Conservation (phyloP, 441 rosid species). For the Brassica hybrid region DNA sequence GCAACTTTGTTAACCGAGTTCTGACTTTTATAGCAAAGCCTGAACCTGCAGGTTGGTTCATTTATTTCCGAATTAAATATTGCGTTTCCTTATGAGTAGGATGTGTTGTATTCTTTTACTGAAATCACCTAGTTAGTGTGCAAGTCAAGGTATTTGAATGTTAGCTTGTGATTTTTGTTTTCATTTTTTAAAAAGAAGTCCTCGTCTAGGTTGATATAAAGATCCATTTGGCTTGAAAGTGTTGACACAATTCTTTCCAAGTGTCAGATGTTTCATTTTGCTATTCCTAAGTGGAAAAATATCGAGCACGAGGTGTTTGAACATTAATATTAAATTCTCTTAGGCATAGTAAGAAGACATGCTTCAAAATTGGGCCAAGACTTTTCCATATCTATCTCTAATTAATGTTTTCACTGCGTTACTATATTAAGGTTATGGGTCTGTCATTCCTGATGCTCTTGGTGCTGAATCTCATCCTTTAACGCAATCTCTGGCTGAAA, state of each 20-base stretch:
- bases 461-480: constrained; percentile 9
- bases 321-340: neutral
- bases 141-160: neutral
- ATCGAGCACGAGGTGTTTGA: neutral
- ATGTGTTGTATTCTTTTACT: neutral
- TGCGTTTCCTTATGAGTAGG: neutral
- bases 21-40: constrained; percentile 73
- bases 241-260: neutral
- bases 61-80: neutral
- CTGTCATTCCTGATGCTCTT: constrained; percentile 8
- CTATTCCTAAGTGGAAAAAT: neutral
- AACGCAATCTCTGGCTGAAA: neutral
- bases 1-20: constrained; percentile 66
- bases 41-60: constrained; percentile 5
- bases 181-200: neutral
- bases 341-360: neutral
- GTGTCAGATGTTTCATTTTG: too few species aligned
- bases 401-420: neutral
- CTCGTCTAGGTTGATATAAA: neutral
- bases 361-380: neutral
- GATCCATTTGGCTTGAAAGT: neutral
- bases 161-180: neutral
- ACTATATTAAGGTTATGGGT: constrained; percentile 1
- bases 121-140: neutral
- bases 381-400: neutral